Conservation (phyloP, 306 rosid genomes). For the Lathyrus tuberosus region DNA sequence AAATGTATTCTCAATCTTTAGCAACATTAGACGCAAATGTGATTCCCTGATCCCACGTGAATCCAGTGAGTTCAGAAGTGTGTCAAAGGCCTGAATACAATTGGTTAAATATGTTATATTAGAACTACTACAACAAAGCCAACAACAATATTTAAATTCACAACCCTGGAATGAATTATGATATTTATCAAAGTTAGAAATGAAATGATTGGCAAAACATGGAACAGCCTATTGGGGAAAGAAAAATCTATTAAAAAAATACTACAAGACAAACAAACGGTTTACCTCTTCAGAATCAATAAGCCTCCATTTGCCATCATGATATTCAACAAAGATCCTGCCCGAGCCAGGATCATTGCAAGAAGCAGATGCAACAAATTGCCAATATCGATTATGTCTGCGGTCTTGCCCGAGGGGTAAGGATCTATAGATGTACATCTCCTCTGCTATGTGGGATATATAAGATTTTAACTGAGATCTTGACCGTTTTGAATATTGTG, state of each 20-base stretch:
- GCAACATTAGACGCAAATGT: conserved; percentile 88
- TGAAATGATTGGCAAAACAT: conserved; percentile 4
- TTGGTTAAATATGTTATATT: conserved; percentile 25
- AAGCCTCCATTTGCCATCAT: conserved; percentile 88
- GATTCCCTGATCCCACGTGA: conserved; percentile 94
- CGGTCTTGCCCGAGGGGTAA: conserved; percentile 98
- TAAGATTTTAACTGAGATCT: conserved; percentile 88
- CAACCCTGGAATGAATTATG: background rate
- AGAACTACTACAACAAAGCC: conserved; percentile 15
- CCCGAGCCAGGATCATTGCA: conserved; percentile 96
- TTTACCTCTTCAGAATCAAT: conserved; percentile 93
- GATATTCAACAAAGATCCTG: conserved; percentile 83
- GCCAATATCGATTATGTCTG: conserved; percentile 94
- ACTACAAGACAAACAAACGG: conserved; percentile 8
- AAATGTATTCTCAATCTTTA: conserved; percentile 73
- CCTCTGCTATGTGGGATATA: conserved; percentile 87
- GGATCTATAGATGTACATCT: conserved; percentile 90
- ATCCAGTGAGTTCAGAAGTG: conserved; percentile 73
- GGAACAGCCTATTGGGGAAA: conserved; percentile 2
- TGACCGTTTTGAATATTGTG: conserved; percentile 79
- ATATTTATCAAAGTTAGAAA: background rate
- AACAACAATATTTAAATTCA: conserved; percentile 17
- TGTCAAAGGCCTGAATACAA: conserved; percentile 74
- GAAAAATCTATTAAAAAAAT: background rate
- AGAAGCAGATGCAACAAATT: conserved; percentile 90